A percentile compares a stretch with the other conserved stretches of the same genome.
phyloP scores from a whole-genome alignment of 2,329 filamentous ascomycete species.

The Hawksworthiomyces lignivorus region DNA sequence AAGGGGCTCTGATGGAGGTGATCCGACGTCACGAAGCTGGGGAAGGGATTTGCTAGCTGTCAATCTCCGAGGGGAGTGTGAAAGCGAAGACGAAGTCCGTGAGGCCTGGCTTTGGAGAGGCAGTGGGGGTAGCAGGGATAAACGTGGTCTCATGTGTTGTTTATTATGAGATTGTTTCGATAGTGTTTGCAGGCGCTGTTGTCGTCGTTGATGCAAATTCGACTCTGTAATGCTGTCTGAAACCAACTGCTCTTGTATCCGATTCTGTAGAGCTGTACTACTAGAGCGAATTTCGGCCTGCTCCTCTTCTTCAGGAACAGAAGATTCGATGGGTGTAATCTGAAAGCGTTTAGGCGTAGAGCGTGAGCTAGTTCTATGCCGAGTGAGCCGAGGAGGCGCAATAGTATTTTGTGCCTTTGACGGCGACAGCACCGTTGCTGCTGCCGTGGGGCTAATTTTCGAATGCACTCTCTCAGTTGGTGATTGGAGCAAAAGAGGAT shows the following conservation, averaged over 20 bases:
- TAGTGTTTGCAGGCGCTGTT: slow-evolving; percentile 11
- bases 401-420: neutral
- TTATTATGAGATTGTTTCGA: slow-evolving; percentile 5
- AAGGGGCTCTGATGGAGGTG: slow-evolving; percentile 9
- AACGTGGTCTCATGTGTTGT: slow-evolving; percentile 8
- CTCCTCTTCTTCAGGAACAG: slow-evolving; percentile 11
- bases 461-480: neutral
- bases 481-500: neutral
- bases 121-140: slow-evolving; percentile 5
- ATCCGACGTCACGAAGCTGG: slow-evolving; percentile 7
- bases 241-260: neutral
- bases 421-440: neutral
- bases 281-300: neutral
- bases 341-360: slow-evolving; percentile 7
- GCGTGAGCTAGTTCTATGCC: slow-evolving; percentile 3
- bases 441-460: neutral
- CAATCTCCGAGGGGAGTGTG: slow-evolving; percentile 4
- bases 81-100: neutral
- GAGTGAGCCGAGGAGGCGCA: neutral
- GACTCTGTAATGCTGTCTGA: neutral
- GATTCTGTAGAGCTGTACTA: neutral
- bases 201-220: slow-evolving; percentile 10
- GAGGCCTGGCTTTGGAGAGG: neutral
- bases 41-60: slow-evolving; percentile 14
- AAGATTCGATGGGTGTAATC: slow-evolving; percentile 6